Base-by-base conservation (phyloP, 106 monocot genomes). In the Apostasia shenzhenica region DNA sequence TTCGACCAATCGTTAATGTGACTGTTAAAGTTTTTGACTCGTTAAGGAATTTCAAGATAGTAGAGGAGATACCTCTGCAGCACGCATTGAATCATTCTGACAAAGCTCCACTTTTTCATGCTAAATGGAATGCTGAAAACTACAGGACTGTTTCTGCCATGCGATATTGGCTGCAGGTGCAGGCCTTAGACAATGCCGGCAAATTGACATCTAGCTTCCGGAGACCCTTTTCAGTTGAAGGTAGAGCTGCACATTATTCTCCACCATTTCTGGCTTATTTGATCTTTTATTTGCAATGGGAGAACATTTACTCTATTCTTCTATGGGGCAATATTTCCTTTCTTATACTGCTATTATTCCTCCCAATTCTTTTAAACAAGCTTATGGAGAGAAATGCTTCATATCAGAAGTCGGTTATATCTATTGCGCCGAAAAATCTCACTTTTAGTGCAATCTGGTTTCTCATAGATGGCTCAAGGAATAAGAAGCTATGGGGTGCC, bases 61-160 rank as follows among this genome's bases (percentile, higher is more conserved):
- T 91, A 44, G 91, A 94, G 74, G 94, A 94, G 68, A 70, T 94
- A 71, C 77, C 87, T 9, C 76, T 94, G 47, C 70, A 68, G 53
- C 63, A 59, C 55, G 67, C 74, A 12, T 40, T 47, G 46, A 59
- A 13, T 50, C 58, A 72, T 71, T 54, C 59, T 48, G 62, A 13
- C 47, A 45, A 58, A 37, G 67, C 68, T 26, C 71, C 81, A 41
- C 65, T 91, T 14, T 94, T 88, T 63, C 78, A 77, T 69, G 85
- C 87, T 43, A 87, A 91, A 79, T 94, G 87, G 91, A 88, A 91
- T 78, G 79, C 83, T 51, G 85, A 79, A 73, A 94, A 37, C 45
- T 91, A 91, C 77, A 79, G 48, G 74, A 79, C 76, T 55, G n/a
- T 60, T 45, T 78, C 76, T 73, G 59, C 91, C 9, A 55, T 70